These are phyloP conservation scores for Fusarium sp. DNA, from an alignment of 2,329 filamentous ascomycete genomes.

Conservation along the genomic window DNA sequence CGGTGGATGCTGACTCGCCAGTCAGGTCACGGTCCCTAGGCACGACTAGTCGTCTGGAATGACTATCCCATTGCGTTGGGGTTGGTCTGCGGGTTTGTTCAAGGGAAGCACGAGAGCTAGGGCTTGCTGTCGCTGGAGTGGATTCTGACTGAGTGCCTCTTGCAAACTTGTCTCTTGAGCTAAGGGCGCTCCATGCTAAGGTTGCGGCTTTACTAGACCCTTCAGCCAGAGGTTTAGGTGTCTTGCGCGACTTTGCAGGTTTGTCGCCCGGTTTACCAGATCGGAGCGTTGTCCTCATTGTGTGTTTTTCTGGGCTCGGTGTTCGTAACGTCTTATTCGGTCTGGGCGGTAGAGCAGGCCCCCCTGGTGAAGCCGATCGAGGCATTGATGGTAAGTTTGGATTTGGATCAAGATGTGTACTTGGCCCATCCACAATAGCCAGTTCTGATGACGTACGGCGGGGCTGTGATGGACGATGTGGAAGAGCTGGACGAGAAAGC, in stretches of 20 bases:
- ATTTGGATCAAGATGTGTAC: constrained; percentile 33
- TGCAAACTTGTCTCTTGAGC: constrained; percentile 54
- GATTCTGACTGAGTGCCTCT: constrained; percentile 46
- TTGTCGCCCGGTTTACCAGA: constrained; percentile 61
- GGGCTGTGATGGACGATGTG: constrained; percentile 69
- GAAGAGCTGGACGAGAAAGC: constrained; percentile 76
- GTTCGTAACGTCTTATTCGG: constrained; percentile 60
- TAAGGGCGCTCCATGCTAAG: constrained; percentile 69
- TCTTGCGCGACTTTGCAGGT: constrained; percentile 55
- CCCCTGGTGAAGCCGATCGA: constrained; percentile 51
- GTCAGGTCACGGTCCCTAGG: constrained; percentile 53
- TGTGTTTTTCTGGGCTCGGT: constrained; percentile 71
- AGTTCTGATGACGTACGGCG: constrained; percentile 65
- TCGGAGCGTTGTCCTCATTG: constrained; percentile 72
- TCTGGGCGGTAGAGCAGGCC: constrained; percentile 45
- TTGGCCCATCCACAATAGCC: constrained; percentile 55
- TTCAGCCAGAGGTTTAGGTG: constrained; percentile 59
- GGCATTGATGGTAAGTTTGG: constrained; percentile 40
- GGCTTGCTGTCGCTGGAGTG: constrained; percentile 34
- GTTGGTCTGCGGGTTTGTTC: constrained; percentile 53
- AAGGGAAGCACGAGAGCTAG: constrained; percentile 44
- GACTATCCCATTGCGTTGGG: constrained; percentile 65
- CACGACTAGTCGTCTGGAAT: constrained; percentile 64
- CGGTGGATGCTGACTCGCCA: constrained; percentile 48
- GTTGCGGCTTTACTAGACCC: constrained; percentile 74